Evolutionary conservation across 768 basidiomycete genomes (phyloP).

Genomic region (Coprinellus micaceus): DNA sequence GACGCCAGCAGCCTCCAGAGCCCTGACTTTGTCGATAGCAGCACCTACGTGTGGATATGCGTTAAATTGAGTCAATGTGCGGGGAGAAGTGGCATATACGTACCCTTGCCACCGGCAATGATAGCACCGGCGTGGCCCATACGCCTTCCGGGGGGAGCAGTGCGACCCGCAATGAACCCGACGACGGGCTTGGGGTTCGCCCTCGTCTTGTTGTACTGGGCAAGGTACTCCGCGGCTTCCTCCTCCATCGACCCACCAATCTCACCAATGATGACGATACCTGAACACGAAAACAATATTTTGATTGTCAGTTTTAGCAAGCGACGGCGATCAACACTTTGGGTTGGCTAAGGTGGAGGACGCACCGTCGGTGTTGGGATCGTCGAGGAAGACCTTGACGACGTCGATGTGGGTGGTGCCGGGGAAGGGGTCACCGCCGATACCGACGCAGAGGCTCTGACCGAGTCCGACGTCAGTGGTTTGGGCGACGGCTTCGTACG

Average conservation of each 20-base stretch:
- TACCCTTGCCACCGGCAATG: conserved; percentile 95
- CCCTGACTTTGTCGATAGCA: conserved; percentile 89
- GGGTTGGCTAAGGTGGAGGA: too few relatives aligned
- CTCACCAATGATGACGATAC: conserved; percentile 97
- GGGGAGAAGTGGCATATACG: conserved; percentile 11
- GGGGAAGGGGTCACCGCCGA: conserved; percentile 96
- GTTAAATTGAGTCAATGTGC: background rate
- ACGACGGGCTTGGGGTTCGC: conserved; percentile 90
- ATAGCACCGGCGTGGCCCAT: conserved; percentile 99
- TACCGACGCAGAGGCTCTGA: conserved; percentile 94
- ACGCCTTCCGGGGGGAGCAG: conserved; percentile 94
- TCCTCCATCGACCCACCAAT: conserved; percentile 99
- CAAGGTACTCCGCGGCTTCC: conserved; percentile 95
- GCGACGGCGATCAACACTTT: too few relatives aligned
- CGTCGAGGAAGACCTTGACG: conserved; percentile 92
- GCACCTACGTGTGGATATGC: conserved; percentile 49
- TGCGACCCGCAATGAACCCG: conserved; percentile 96
- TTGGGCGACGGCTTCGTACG: conserved; percentile 98
- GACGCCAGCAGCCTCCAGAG: conserved; percentile 87
- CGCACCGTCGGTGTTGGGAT: conserved; percentile 87
- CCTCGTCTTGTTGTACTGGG: conserved; percentile 87
- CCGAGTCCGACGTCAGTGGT: conserved; percentile 95
- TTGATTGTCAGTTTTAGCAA: too few relatives aligned
- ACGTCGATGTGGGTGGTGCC: conserved; percentile 96
- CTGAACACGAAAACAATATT: conserved; percentile 34